These are phyloP conservation scores for Passalora sequoiae DNA, from an alignment of 2,329 filamentous ascomycete genomes.

Conservation along the genomic window DNA sequence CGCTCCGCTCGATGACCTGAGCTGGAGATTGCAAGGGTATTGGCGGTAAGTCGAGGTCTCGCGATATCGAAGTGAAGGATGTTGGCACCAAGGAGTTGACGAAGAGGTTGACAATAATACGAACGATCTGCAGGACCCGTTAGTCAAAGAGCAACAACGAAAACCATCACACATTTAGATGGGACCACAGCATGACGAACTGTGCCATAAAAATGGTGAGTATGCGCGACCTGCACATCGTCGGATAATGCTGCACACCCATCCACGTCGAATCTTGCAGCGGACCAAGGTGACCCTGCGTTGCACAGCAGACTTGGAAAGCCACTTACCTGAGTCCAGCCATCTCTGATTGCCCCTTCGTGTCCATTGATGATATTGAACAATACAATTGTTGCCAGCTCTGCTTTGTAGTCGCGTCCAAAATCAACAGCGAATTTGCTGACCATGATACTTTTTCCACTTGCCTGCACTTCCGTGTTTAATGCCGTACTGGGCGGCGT, in stretches of 20 bases:
- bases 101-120: constrained; percentile 92
- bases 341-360: constrained; percentile 67
- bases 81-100: constrained; percentile 87
- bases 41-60: constrained; percentile 64
- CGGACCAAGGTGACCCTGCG: too few species aligned
- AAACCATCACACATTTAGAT: too few species aligned
- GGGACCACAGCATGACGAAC: too few species aligned
- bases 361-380: constrained; percentile 87
- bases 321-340: constrained; percentile 69
- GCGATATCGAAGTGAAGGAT: constrained; percentile 63
- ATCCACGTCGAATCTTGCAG: too few species aligned
- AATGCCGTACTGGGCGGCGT: constrained; percentile 73
- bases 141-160: too few species aligned
- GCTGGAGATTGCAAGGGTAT: constrained; percentile 90
- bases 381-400: constrained; percentile 88
- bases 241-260: too few species aligned
- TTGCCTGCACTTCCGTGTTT: constrained; percentile 89
- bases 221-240: too few species aligned
- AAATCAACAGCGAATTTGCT: constrained; percentile 96
- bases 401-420: constrained; percentile 86
- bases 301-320: too few species aligned
- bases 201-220: too few species aligned
- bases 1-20: constrained; percentile 83
- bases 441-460: constrained; percentile 90
- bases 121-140: constrained; percentile 61